Evolutionary conservation across 2,329 filamentous ascomycete genomes (phyloP), one percentile per base, ranked within the genome.

Genomic region (Byssochlamys sp.): DNA sequence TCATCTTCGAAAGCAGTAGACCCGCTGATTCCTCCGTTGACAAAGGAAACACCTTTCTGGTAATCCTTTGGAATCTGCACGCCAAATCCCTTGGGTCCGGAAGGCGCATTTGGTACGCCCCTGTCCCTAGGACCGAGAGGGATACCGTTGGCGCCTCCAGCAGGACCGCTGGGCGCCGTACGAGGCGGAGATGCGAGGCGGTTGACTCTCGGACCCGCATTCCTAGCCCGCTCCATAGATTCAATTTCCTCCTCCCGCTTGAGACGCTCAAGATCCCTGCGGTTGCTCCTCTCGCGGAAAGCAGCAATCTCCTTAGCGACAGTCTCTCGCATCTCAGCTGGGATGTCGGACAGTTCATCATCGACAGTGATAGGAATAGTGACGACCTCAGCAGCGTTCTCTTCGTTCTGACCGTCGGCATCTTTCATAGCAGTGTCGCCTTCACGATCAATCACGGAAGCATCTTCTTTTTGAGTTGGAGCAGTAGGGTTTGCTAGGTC

Each of bases 291-390:
- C 63, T 99, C 94, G 62, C 94, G 83, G 78, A 99, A 99, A 0
- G 91, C 89, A 0, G 90, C 86, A 66, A 99, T 99, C 71, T 99
- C 95, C 58, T 87, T 87, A 0, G 94, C 90, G 14, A 99, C 94
- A 0, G 90, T 91, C 70, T 95, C 94, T 26, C 94, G 86, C 90
- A 96, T 95, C 70, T 97, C 94, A 0, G 90, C 87, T 0, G 94
- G 94, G 53, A 99, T 96, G 67, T 99, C 94, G 24, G 91, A 87
- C 51, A 99, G 80, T 68, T 99, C 94, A 68, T 99, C 95, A 61
- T 99, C 94, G 55, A 88, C 84, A 0, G 87, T 85, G 31, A 96
- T 81, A 3, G 91, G 87, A 59, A 97, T 95, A 58, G 91, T 96
- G 62, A 95, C 87, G 45, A 96, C 87, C 72, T 96, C 91, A 4